Evolutionary conservation across 768 basidiomycete genomes (phyloP), one percentile per base, ranked within the genome.

Genomic region (Rhodotorula taiwanensis): DNA sequence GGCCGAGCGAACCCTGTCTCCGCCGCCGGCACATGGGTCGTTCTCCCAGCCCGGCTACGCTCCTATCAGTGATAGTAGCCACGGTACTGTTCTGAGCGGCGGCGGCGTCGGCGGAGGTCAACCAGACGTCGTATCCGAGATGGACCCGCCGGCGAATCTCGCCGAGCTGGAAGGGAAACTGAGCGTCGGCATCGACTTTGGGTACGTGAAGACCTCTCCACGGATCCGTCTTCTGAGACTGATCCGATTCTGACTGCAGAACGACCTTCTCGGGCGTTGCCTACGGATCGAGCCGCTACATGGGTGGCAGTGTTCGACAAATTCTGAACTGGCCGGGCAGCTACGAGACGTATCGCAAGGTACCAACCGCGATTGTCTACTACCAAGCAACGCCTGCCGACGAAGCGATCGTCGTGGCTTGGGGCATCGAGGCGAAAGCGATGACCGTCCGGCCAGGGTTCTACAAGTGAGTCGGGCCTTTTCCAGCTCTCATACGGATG

Each of bases 361-460:
- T 85, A 45, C 86, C 89, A 1, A 91, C 90, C 1, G 91, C 89
- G 75, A 79, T 93, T 39, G 75, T 90, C 21, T 93, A 91, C 68
- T 57, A 54, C 39, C 61, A 63, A 31, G n/a, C 48, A 16, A 45
- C 48, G 2, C 43, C 62, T 3, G 84, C 89, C 68, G 83, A 85
- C 48, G 76, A 78, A 33, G 88, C 88, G 0, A 80, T 80, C 64
- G 84, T 91, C 2, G 70, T 88, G 25, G 85, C 87, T 8, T 91
- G 89, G 89, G 89, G 89, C 3, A 76, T 90, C 55, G 87, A 90
- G 76, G 89, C 89, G 3, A 89, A 89, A 78, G 86, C 85, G 69
- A 81, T 86, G 5, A 81, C 82, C 27, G 81, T 83, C 2, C 80
- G 85, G 76, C 79, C 81, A 5, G 86, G 87, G 10, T 83, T 82